Evolutionary conservation across 441 rosid genomes (phyloP), one percentile per base, ranked within the genome.

Genomic region (Erodium trifolium): DNA sequence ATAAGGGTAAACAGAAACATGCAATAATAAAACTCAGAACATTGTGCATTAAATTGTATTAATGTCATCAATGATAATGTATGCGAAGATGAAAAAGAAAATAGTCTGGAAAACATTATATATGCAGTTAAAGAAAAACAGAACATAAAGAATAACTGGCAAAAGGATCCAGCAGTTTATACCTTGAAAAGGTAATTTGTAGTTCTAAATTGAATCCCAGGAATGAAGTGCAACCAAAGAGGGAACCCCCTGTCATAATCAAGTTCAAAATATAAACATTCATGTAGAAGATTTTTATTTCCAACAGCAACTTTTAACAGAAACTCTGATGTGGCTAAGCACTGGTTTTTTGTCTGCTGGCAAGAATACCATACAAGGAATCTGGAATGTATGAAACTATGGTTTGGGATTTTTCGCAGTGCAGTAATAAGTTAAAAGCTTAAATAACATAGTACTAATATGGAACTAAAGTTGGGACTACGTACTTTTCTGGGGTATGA

Each of bases 171-270:
- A 68, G 34, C 34, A 23, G 8, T 27, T 53, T 78, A 49, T 49
- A 84, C 93, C 88, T 84, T 72, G 72, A 80, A 88, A 51, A n/a
- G 75, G 4, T 62, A 57, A 68, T 88, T 88, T 23, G 75, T 76
- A 0, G 90, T 88, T 64, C 90, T 83, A 68, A 86, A 88, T 73
- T 88, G 88, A 73, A 88, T 84, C 55, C 87, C 93, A 6, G 88
- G 88, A 74, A 88, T 82, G 77, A 84, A 86, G 78, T 88, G 93
- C 68, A 88, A 78, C 93, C 93, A 84, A 72, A 86, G 17, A n/a
- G 93, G 93, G 74, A 88, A 88, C 9, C 93, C 90, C 68, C 90
- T 86, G 82, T 17, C 68, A 67, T 13, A 51, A 67, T 45, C 69
- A 66, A 51, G 45, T 29, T 17, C 57, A 66, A 59, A 0, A 53